These are phyloP conservation scores for Alternaria alternata DNA, from an alignment of 2,329 filamentous ascomycete species.

Conservation along the genomic window DNA sequence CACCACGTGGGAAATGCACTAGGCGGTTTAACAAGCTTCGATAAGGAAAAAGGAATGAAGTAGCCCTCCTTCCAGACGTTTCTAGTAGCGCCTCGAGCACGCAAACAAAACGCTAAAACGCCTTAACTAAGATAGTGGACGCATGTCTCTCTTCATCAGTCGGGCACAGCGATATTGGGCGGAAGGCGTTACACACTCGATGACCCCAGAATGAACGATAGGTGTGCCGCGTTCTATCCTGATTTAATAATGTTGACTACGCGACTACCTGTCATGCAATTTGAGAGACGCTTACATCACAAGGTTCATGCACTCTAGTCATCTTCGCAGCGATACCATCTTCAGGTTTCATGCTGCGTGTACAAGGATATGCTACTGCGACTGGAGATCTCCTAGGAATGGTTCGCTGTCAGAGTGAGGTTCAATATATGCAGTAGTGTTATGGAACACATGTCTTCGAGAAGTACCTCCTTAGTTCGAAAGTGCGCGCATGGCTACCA, in stretches of 20 bases:
- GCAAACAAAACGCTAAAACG: background rate
- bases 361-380: background rate
- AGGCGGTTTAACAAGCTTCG: background rate
- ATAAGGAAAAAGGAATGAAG: background rate
- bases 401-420: background rate
- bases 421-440: background rate
- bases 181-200: background rate
- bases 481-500: background rate
- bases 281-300: background rate
- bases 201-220: background rate
- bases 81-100: background rate
- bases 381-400: background rate
- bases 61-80: background rate
- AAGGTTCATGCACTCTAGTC: background rate
- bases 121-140: background rate
- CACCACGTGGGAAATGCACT: slow-evolving; percentile 1
- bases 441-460: background rate
- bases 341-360: background rate
- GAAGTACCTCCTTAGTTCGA: background rate
- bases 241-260: background rate
- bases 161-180: background rate
- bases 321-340: background rate
- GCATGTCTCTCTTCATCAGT: background rate
- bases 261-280: background rate
- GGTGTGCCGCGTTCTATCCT: background rate